Evolutionary conservation across 805 yeast genomes (phyloP), one percentile per base, ranked within the genome.

Genomic region (Hanseniaspora meyeri): DNA sequence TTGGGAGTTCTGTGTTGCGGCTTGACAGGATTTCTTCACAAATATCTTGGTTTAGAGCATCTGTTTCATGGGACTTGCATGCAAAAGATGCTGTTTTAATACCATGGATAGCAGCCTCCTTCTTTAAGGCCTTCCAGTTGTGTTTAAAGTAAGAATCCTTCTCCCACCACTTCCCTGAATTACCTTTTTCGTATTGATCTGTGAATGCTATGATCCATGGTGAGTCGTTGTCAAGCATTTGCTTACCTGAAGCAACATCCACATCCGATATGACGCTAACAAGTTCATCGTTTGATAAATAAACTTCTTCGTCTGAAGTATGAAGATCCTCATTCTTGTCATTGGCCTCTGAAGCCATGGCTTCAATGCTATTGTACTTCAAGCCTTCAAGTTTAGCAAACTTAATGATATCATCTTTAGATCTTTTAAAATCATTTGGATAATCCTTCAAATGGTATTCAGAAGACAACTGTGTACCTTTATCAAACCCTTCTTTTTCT

Each of bases 71-170:
- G 11, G 24, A 8, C 76, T 63, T 39, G 67, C 93, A 85, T 66
- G 80, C 81, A 60, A 84, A 70, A 65, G 80, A 87, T 4, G 78
- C 84, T 0, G 79, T 68, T 14, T 67, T 66, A 27, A 77, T 69
- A 3, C 62, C 63, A 1, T 64, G 59, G 5, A 69, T 61, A 10
- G 64, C 59, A 7, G 84, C 64, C 31, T 73, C 75, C 60, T 79
- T 78, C 7, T 83, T 75, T 4, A 82, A 65, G 36, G 74, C 67
- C 51, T 75, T 77, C 93, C 91, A 86, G 1, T 72, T 62, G 59
- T 75, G 74, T 59, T 78, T 76, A 59, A 77, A 74, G 20, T 20
- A 52, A 9, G 39, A 8, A 31, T 45, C 38, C 8, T 19, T 31
- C 9, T 11, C 31, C 50, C 50, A 52, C 56, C 56, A 52, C 31